A percentile compares a stretch with the other conserved stretches of the same genome.
Conservation (phyloP, 306 rosid genomes). For the Castanea sativa region DNA sequence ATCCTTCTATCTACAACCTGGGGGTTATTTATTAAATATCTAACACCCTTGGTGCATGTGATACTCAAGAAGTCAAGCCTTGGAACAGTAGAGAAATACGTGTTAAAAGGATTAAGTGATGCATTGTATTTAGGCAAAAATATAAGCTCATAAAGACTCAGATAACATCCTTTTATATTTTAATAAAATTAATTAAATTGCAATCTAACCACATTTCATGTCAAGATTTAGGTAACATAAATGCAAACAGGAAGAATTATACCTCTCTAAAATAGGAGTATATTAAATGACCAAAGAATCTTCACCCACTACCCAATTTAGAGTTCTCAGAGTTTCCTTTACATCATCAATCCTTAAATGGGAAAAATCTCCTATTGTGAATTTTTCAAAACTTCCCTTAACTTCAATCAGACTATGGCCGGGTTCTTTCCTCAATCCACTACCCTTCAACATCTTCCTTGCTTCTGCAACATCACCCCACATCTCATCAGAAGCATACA, state of each 20-base stretch:
- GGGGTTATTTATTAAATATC: background rate
- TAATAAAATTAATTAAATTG: background rate
- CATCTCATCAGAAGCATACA: slow-evolving; percentile 44
- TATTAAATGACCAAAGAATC: slow-evolving; percentile 6
- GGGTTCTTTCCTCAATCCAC: slow-evolving; percentile 32
- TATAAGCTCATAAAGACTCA: background rate
- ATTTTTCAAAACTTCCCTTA: slow-evolving; percentile 32
- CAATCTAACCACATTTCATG: background rate
- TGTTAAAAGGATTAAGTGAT: background rate
- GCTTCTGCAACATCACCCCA: slow-evolving; percentile 39
- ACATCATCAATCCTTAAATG: slow-evolving; percentile 30
- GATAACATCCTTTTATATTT: background rate
- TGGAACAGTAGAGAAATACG: background rate
- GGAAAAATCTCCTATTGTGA: slow-evolving; percentile 31
- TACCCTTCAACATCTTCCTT: slow-evolving; percentile 39
- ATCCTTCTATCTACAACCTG: background rate
- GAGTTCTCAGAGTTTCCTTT: slow-evolving; percentile 14
- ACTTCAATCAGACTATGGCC: slow-evolving; percentile 42
- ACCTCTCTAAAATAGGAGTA: background rate
- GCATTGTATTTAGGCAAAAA: background rate
- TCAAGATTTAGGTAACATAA: background rate
- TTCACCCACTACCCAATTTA: slow-evolving; percentile 15
- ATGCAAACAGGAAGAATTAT: background rate
- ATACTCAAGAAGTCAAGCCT: background rate
- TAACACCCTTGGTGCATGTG: background rate